These are phyloP conservation scores for Pneumocystis carinii DNA, from an alignment of 1,139 yeast species.

Conservation along the genomic window DNA sequence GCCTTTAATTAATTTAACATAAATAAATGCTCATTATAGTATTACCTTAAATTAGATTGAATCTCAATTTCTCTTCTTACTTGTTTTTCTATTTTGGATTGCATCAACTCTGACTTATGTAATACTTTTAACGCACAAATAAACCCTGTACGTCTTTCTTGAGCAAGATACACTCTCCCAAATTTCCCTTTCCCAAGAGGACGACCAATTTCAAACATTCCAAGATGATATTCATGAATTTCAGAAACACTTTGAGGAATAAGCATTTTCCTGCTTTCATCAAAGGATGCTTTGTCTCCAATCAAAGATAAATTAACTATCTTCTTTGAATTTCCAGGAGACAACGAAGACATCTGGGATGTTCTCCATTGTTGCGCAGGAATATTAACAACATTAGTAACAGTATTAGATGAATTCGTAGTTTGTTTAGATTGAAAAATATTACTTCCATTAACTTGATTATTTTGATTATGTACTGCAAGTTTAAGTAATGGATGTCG, in stretches of 20 bases:
- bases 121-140: conserved; percentile 83
- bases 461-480: conserved; percentile 21
- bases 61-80: conserved; percentile 84
- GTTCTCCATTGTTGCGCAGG: conserved; percentile 19
- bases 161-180: conserved; percentile 82
- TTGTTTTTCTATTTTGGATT: conserved; percentile 70
- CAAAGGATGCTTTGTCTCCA: neutral
- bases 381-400: conserved; percentile 12
- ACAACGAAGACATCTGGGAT: conserved; percentile 15
- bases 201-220: conserved; percentile 76
- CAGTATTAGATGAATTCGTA: neutral
- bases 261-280: neutral
- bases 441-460: conserved; percentile 13
- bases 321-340: conserved; percentile 15
- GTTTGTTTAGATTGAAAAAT: conserved; percentile 5
- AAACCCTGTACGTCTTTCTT: conserved; percentile 58
- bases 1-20: conserved; percentile 26
- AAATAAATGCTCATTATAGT: neutral
- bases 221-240: conserved; percentile 23
- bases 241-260: neutral
- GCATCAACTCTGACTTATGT: conserved; percentile 65
- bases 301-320: neutral
- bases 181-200: conserved; percentile 86
- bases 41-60: conserved; percentile 44
- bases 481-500: conserved; percentile 21